Base-by-base conservation (phyloP, 83 land plant genomes). In the Larix sibirica region DNA sequence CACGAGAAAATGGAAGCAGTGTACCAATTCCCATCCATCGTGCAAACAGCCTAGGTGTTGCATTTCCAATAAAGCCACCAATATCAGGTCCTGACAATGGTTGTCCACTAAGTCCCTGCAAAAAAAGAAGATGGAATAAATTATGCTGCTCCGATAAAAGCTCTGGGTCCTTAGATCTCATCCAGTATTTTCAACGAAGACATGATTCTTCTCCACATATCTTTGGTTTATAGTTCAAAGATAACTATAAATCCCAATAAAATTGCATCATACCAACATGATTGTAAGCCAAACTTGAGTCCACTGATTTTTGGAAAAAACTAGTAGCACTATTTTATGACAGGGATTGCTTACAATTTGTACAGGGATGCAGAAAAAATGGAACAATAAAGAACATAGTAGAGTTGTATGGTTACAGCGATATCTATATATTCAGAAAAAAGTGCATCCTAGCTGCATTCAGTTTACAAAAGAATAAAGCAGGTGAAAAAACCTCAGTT, bases 21-120 rank as follows among this genome's bases (percentile, higher is more conserved):
- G 98, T 91, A 58, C 98, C 98, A 38, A 97, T 77, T 79, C 97
- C 99, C 97, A 97, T 97, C 99, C 99, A 97, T 83, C 97, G 87
- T 28, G 92, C 98, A 92, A 94, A 97, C 26, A 97, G 88, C 79
- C 79, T 97, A 21, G 98, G 97, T 78, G 97, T 93, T 74, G 98
- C 95, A 93, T 96, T 92, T 47, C 98, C 99, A 81, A 93, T 98
- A 89, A 93, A 97, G 36, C 99, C 99, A 87, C 99, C 99, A 83
- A 97, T 96, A 86, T 97, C 99, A 60, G 99, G 99, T 40, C 98
- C 98, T 62, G 93, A 83, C 33, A 97, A 88, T 81, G 99, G 97
- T 59, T 95, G 98, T 24, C 99, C 98, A 91, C 98, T 97, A n/a
- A 97, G 89, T 16, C 96, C 95, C 99, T 97, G 84, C 40, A 81